These are phyloP conservation scores for Thecaphora frezii DNA, from an alignment of 1,284 basidiomycete genomes.

Conservation along the genomic window DNA sequence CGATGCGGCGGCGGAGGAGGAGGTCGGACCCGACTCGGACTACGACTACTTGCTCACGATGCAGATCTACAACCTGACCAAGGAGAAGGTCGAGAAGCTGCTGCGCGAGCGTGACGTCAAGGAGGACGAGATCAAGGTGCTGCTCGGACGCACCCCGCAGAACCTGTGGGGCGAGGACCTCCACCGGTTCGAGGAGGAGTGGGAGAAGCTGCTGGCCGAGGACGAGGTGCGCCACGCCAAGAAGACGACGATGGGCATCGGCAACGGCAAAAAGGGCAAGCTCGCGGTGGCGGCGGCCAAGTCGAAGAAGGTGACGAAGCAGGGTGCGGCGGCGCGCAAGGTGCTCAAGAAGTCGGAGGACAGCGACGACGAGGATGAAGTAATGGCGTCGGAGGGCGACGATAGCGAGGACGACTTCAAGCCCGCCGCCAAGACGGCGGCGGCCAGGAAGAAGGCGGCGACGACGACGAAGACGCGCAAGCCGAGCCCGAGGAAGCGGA, in stretches of 20 bases:
- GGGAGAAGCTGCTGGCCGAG: slow-evolving; percentile 68
- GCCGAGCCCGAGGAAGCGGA: slow-evolving; percentile 18
- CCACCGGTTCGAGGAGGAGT: slow-evolving; percentile 77
- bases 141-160: slow-evolving; percentile 78
- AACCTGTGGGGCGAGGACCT: slow-evolving; percentile 91
- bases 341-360: slow-evolving; percentile 66
- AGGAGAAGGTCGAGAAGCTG: slow-evolving; percentile 89
- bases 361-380: slow-evolving; percentile 25
- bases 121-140: slow-evolving; percentile 75
- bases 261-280: slow-evolving; percentile 66
- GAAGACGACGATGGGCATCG: slow-evolving; percentile 59
- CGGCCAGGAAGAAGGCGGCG: slow-evolving; percentile 23
- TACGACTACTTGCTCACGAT: slow-evolving; percentile 94
- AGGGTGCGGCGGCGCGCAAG: slow-evolving; percentile 64
- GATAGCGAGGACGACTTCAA: slow-evolving; percentile 48
- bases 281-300: slow-evolving; percentile 58
- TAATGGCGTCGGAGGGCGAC: slow-evolving; percentile 12
- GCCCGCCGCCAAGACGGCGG: slow-evolving; percentile 9
- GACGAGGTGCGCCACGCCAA: slow-evolving; percentile 66
- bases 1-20: slow-evolving; percentile 67
- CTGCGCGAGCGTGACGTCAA: slow-evolving; percentile 78
- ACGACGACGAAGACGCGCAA: slow-evolving; percentile 12
- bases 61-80: slow-evolving; percentile 91
- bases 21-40: slow-evolving; percentile 68
- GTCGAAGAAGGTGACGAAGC: slow-evolving; percentile 67